Conservation (phyloP, 139 green algal genomes). For the Coelastrella sp. region DNA sequence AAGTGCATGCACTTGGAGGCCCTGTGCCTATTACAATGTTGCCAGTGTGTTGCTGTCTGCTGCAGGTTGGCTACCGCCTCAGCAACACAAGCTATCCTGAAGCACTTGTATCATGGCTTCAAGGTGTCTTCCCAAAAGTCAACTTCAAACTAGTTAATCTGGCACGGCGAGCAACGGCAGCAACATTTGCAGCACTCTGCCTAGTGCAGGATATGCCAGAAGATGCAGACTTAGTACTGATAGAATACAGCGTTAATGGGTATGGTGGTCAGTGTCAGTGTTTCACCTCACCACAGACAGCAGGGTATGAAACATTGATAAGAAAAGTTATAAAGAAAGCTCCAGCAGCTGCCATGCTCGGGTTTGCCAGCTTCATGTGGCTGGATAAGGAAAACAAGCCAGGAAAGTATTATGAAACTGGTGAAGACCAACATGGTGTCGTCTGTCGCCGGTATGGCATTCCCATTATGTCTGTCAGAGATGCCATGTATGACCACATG, state of each 20-base stretch:
- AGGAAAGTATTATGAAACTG: constrained; percentile 40
- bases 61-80: constrained; percentile 20
- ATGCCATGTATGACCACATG: constrained; percentile 48
- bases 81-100: constrained; percentile 46
- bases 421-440: constrained; percentile 46
- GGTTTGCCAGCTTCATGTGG: constrained; percentile 50
- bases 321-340: constrained; percentile 37
- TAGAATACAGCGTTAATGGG: constrained; percentile 40
- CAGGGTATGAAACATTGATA: constrained; percentile 47
- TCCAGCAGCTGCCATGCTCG: constrained; percentile 19
- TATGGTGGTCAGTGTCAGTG: constrained; percentile 47
- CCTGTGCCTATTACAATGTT: too few species aligned
- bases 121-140: not conserved
- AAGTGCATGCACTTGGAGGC: too few species aligned
- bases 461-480: constrained; percentile 44
- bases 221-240: constrained; percentile 36
- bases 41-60: too few species aligned
- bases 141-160: constrained; percentile 41
- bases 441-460: constrained; percentile 36
- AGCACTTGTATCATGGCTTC: constrained; percentile 34
- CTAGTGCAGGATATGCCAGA: constrained; percentile 42
- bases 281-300: constrained; percentile 42
- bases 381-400: constrained; percentile 40
- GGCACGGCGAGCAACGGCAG: constrained; percentile 41
- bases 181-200: constrained; percentile 47